These are phyloP conservation scores for Malassezia dermatis DNA, from an alignment of 1,284 basidiomycete genomes.

Conservation along the genomic window DNA sequence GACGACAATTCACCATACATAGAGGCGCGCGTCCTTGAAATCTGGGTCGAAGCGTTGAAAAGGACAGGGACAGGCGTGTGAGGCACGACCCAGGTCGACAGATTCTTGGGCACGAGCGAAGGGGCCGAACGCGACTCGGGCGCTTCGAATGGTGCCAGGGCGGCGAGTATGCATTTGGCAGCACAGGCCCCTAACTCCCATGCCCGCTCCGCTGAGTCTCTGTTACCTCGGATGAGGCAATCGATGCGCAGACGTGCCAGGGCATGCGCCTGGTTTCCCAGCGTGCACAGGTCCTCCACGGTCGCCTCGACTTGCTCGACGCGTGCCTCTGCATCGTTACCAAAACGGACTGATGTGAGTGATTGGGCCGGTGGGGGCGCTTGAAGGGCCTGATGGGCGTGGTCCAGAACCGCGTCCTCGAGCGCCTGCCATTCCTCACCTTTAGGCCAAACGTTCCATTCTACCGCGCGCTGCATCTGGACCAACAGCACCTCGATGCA, in stretches of 20 bases:
- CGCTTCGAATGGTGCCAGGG: conserved; percentile 7
- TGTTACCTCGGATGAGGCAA: background rate
- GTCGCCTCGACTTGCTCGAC: background rate
- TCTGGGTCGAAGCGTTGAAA: conserved; percentile 3
- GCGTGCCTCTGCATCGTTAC: conserved; percentile 1
- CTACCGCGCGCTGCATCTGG: conserved; percentile 3
- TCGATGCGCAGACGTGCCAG: conserved; percentile 4
- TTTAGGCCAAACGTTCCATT: background rate
- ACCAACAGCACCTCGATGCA: background rate
- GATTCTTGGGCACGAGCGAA: background rate
- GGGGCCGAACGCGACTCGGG: background rate
- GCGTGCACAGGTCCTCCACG: conserved; percentile 4
- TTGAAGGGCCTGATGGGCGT: background rate
- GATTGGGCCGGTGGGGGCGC: conserved; percentile 11
- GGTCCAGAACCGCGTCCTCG: background rate
- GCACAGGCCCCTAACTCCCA: conserved; percentile 2
- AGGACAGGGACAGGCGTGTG: background rate
- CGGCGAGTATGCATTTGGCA: conserved; percentile 8
- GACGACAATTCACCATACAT: conserved; percentile 8
- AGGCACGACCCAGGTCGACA: background rate
- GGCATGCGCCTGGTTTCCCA: conserved; percentile 12
- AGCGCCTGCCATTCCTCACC: background rate
- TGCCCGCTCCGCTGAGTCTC: background rate
- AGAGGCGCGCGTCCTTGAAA: conserved; percentile 11
- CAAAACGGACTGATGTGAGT: conserved; percentile 11